These are phyloP conservation scores for Extremus antarcticus DNA, from an alignment of 495 filamentous ascomycete genomes.

Conservation along the genomic window DNA sequence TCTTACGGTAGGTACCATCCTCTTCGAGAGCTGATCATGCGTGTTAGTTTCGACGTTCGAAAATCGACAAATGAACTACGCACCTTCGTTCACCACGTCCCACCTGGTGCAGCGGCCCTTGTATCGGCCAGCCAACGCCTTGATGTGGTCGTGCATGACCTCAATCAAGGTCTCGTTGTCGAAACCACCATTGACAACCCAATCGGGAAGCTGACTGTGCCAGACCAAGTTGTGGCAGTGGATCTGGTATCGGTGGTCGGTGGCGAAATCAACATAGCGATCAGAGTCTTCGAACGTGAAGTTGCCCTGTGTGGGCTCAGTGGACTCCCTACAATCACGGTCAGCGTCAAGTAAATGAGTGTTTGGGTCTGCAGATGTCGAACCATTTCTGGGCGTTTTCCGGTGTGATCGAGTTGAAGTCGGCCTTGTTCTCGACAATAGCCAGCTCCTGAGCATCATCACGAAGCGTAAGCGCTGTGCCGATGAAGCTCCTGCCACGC, in stretches of 20 bases:
- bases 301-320: conserved; percentile 29
- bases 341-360: conserved; percentile 39
- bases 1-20: conserved; percentile 21
- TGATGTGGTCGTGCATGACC: conserved; percentile 28
- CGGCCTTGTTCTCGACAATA: conserved; percentile 3
- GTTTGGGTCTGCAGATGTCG: background rate
- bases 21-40: conserved; percentile 23
- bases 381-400: conserved; percentile 7
- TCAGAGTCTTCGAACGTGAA: conserved; percentile 24
- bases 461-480: conserved; percentile 36
- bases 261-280: conserved; percentile 17
- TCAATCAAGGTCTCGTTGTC: conserved; percentile 21
- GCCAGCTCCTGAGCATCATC: background rate
- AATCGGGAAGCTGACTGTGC: conserved; percentile 27
- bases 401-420: conserved; percentile 5
- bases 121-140: conserved; percentile 22
- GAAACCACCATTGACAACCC: conserved; percentile 22
- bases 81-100: conserved; percentile 36
- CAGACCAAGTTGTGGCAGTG: conserved; percentile 33
- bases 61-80: conserved; percentile 43
- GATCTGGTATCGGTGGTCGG: conserved; percentile 15
- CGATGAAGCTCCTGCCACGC: conserved; percentile 37
- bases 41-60: conserved; percentile 36
- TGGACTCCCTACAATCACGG: conserved; percentile 20
- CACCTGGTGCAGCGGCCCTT: conserved; percentile 28